A percentile compares a stretch with the other conserved stretches of the same genome.
Evolutionary conservation across 495 filamentous ascomycete genomes (phyloP).

Genomic region (Aspergillus haitiensis): DNA sequence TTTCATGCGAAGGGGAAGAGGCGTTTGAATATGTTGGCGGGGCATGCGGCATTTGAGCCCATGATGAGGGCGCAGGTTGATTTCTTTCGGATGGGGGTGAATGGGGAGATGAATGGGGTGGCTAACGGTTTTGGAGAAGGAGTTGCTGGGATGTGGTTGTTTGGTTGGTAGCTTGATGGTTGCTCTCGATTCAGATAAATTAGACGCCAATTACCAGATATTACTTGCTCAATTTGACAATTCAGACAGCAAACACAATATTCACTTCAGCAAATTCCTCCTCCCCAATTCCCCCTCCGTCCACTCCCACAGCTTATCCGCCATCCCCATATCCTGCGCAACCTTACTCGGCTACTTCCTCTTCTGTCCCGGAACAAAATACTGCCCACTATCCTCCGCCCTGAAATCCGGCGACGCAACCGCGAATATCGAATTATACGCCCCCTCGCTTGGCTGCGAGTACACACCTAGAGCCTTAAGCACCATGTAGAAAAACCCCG

Average conservation of each 20-base stretch:
- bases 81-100: too few relatives aligned
- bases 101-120: too few relatives aligned
- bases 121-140: too few relatives aligned
- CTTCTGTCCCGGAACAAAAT: slow-evolving; percentile 52
- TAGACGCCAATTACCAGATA: too few relatives aligned
- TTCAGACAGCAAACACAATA: background rate
- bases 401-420: slow-evolving; percentile 9
- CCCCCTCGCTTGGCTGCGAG: slow-evolving; percentile 3
- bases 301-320: slow-evolving; percentile 56
- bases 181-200: too few relatives aligned
- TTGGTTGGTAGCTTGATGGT: too few relatives aligned
- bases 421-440: slow-evolving; percentile 2
- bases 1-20: too few relatives aligned
- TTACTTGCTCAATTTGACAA: too few relatives aligned
- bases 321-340: slow-evolving; percentile 43
- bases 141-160: too few relatives aligned
- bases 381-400: slow-evolving; percentile 33
- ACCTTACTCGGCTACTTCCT: slow-evolving; percentile 22
- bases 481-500: background rate
- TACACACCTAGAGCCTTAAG: slow-evolving; percentile 5
- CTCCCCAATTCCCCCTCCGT: slow-evolving; percentile 32
- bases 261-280: background rate
- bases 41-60: too few relatives aligned
- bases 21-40: too few relatives aligned
- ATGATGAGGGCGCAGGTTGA: too few relatives aligned